Conservation (phyloP, 495 filamentous ascomycete species). For the Trichodelitschia bisporula region DNA sequence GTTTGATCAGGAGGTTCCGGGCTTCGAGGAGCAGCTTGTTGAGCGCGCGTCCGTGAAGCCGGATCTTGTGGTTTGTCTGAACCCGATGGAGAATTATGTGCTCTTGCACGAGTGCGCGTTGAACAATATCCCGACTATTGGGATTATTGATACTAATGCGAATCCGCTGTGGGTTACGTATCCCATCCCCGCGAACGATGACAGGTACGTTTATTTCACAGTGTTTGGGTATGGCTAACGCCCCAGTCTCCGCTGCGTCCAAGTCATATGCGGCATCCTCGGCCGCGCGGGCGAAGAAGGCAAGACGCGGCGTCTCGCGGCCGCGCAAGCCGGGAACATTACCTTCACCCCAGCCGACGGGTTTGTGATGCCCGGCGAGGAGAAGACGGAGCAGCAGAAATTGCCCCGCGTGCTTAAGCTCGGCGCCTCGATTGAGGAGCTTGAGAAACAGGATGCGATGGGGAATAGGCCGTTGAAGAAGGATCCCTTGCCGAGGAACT, state of each 20-base stretch:
- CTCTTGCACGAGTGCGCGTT: constrained; percentile 75
- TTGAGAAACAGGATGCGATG: too few species aligned
- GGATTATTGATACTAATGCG: constrained; percentile 79
- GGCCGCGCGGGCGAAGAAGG: constrained; percentile 67
- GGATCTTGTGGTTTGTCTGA: constrained; percentile 79
- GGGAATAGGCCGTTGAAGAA: too few species aligned
- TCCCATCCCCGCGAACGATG: constrained; percentile 89
- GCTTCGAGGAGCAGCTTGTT: constrained; percentile 34
- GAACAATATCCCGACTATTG: constrained; percentile 79
- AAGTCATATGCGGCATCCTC: constrained; percentile 63
- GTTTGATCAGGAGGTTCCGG: constrained; percentile 36
- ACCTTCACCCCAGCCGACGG: constrained; percentile 26
- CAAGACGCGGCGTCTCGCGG: constrained; percentile 32
- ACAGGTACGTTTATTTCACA: constrained; percentile 31
- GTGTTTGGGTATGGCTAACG: constrained; percentile 3
- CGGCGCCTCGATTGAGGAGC: too few species aligned
- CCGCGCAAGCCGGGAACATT: constrained; percentile 31
- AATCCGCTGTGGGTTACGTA: constrained; percentile 91
- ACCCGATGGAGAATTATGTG: constrained; percentile 76
- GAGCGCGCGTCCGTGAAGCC: constrained; percentile 45
- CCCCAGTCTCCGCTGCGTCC: constrained; percentile 45
- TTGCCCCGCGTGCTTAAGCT: too few species aligned
- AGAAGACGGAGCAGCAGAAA: too few species aligned
- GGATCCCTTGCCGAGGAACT: too few species aligned
- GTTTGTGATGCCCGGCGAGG: too few species aligned